Evolutionary conservation across 1,284 basidiomycete species (phyloP).

Genomic region (Peniophora sp.): DNA sequence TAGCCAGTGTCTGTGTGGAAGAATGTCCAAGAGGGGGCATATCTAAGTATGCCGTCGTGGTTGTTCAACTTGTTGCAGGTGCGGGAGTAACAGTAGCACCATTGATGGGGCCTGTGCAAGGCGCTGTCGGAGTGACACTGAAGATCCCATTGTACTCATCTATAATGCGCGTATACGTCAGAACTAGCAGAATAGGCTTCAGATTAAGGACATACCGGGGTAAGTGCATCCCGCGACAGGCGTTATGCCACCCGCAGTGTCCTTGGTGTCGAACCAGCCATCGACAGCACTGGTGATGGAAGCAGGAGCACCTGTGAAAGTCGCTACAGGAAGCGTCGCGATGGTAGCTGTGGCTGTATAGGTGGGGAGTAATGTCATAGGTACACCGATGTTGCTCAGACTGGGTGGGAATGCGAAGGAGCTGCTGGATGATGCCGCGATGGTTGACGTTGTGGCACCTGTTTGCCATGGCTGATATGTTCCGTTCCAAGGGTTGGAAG

Average conservation of each 20-base stretch:
- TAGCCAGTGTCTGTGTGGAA: too few relatives aligned
- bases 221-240: not conserved
- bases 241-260: not conserved
- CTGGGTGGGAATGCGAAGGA: not conserved
- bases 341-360: not conserved
- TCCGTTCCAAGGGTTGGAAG: not conserved
- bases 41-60: not conserved
- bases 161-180: too few relatives aligned
- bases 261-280: not conserved
- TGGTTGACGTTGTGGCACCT: not conserved
- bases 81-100: not conserved
- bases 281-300: not conserved
- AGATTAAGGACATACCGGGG: not conserved
- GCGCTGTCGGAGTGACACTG: not conserved
- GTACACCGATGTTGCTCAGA: not conserved
- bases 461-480: not conserved
- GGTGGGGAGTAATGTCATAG: not conserved
- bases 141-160: not conserved
- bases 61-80: not conserved
- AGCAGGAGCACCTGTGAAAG: not conserved
- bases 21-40: too few relatives aligned
- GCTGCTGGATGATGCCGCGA: not conserved
- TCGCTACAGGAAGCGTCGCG: not conserved
- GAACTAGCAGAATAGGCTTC: too few relatives aligned
- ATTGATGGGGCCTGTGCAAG: not conserved